phyloP scores from a whole-genome alignment of 129 eudicot genomes.

The Flaveria robusta region DNA sequence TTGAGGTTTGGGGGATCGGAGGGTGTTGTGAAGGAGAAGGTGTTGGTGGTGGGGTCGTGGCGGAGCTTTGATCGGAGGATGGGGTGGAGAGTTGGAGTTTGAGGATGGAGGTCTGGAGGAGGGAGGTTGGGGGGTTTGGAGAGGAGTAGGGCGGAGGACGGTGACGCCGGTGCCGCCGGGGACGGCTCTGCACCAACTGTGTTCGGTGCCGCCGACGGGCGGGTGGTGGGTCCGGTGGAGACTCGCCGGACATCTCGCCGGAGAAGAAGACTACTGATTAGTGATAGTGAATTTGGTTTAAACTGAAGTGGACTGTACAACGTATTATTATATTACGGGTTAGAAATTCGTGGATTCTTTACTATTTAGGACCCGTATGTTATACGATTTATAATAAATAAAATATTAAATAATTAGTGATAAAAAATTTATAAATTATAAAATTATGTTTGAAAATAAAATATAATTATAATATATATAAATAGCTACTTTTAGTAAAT shows the following conservation, averaged over 20 bases:
- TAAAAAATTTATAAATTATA: too few species aligned
- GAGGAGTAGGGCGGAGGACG: constrained; percentile 67
- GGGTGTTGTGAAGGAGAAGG: constrained; percentile 50
- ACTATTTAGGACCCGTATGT: too few species aligned
- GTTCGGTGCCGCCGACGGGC: constrained; percentile 78
- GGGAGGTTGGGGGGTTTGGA: constrained; percentile 47
- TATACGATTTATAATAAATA: too few species aligned
- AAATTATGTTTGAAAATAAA: too few species aligned
- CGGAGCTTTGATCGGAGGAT: constrained; percentile 76
- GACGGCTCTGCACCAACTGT: constrained; percentile 92
- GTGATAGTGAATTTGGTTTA: not conserved
- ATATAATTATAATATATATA: too few species aligned
- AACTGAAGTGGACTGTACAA: not conserved
- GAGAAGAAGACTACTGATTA: not conserved
- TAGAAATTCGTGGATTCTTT: too few species aligned
- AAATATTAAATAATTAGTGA: too few species aligned
- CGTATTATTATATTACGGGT: too few species aligned
- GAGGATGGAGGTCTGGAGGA: constrained; percentile 59
- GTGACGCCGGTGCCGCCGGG: constrained; percentile 91
- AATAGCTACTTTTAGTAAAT: too few species aligned
- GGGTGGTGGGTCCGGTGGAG: constrained; percentile 36
- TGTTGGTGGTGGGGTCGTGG: constrained; percentile 42
- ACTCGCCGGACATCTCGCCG: constrained; percentile 18
- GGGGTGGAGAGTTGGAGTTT: constrained; percentile 60
- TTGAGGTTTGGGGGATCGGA: constrained; percentile 27